A percentile compares a stretch with the other conserved stretches of the same genome.
These are phyloP conservation scores for Alternaria conjuncta DNA, from an alignment of 2,329 filamentous ascomycete species.

Conservation along the genomic window DNA sequence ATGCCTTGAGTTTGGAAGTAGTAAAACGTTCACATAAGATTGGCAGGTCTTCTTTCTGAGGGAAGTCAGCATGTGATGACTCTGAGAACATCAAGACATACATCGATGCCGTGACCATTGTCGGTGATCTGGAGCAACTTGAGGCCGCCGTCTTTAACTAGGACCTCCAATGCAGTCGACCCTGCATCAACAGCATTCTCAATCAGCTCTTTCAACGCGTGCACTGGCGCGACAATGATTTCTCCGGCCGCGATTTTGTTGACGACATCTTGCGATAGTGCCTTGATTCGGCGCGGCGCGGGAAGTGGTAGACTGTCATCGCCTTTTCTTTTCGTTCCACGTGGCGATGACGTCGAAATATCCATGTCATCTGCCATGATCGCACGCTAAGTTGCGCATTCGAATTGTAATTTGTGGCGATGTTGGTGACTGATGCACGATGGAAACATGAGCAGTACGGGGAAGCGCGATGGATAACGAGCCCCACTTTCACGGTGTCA, in stretches of 20 bases:
- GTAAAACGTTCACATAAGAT: slow-evolving; percentile 97
- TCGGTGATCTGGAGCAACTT: slow-evolving; percentile 97
- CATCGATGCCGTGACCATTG: slow-evolving; percentile 94
- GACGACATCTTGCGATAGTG: slow-evolving; percentile 88
- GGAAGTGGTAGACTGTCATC: slow-evolving; percentile 43
- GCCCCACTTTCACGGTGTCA: slow-evolving; percentile 31
- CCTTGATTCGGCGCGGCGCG: slow-evolving; percentile 65
- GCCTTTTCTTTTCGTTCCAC: slow-evolving; percentile 46
- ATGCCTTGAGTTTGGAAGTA: slow-evolving; percentile 91
- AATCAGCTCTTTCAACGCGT: slow-evolving; percentile 94
- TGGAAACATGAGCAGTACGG: slow-evolving; percentile 4
- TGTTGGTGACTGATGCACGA: slow-evolving; percentile 4
- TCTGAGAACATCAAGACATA: slow-evolving; percentile 52
- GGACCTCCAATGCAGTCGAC: slow-evolving; percentile 84
- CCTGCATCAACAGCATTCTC: slow-evolving; percentile 99
- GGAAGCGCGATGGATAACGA: slow-evolving; percentile 20
- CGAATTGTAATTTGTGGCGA: slow-evolving; percentile 5
- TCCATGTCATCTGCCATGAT: slow-evolving; percentile 44
- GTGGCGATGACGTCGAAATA: slow-evolving; percentile 32
- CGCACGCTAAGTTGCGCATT: background rate
- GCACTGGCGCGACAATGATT: slow-evolving; percentile 96
- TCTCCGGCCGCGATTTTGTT: slow-evolving; percentile 99
- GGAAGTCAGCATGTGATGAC: slow-evolving; percentile 12
- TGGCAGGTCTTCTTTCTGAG: slow-evolving; percentile 82
- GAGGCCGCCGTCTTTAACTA: slow-evolving; percentile 93